Evolutionary conservation across 2,329 filamentous ascomycete species (phyloP).

Genomic region (Cadophora malorum): DNA sequence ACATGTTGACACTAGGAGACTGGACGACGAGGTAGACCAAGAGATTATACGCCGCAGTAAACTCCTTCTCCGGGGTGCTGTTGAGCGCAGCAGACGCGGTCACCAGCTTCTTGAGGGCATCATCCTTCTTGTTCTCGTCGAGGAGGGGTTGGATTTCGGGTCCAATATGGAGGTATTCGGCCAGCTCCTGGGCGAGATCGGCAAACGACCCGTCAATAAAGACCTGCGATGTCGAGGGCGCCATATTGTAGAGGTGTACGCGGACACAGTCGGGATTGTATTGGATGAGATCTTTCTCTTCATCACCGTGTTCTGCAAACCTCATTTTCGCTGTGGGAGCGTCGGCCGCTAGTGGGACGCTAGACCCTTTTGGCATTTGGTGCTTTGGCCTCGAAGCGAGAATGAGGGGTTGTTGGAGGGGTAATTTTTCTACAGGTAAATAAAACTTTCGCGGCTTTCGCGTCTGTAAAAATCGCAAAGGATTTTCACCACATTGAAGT

Average conservation of each 20-base stretch:
- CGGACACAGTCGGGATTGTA: constrained; percentile 27
- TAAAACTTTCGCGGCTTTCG: not conserved
- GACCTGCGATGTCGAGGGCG: constrained; percentile 52
- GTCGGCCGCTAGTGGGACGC: constrained; percentile 25
- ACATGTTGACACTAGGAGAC: constrained; percentile 82
- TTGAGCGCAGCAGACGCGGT: constrained; percentile 79
- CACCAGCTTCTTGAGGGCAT: constrained; percentile 88
- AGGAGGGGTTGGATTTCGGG: constrained; percentile 75
- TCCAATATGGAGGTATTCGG: constrained; percentile 85
- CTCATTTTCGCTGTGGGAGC: constrained; percentile 17
- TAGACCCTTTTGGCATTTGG: not conserved
- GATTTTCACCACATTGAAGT: not conserved
- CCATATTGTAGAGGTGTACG: constrained; percentile 34
- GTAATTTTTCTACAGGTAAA: constrained; percentile 4
- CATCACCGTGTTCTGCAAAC: not conserved
- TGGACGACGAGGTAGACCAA: constrained; percentile 92
- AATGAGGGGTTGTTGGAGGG: constrained; percentile 19
- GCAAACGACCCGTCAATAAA: constrained; percentile 92
- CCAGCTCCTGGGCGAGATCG: constrained; percentile 93
- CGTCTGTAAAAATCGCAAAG: not conserved
- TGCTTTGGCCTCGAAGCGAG: constrained; percentile 1
- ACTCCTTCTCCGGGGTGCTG: constrained; percentile 92
- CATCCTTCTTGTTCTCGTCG: constrained; percentile 76
- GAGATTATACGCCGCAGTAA: constrained; percentile 95
- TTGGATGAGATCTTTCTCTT: constrained; percentile 1